Evolutionary conservation across 148 eudicot genomes (phyloP), one percentile per base, ranked within the genome.

Genomic region (Arbutus unedo): DNA sequence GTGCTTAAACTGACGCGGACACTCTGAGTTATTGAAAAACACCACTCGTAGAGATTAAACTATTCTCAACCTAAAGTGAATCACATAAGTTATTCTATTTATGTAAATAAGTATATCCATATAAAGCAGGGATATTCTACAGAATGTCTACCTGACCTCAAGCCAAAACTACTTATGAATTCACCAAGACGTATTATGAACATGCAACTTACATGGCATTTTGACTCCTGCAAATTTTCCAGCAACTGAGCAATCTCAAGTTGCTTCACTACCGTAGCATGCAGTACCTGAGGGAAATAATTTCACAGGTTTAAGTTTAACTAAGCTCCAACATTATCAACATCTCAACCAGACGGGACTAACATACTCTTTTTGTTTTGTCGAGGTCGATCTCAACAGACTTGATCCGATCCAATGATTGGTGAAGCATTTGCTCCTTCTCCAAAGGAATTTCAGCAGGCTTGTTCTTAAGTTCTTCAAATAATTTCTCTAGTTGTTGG

Each of bases 371-470:
- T 83, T 92, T 93, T 55, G 97, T 93, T 80, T 87, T 88, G 56
- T 91, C 92, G 19, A 93, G 97, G 82, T 93, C 97, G 76, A 71
- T 77, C 86, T 93, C 97, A 45, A 92, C 90, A 66, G 87, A 90
- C 81, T 91, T 93, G 83, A 93, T 93, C 91, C 95, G 89, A 54
- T 90, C 91, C 87, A 92, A 59, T 51, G 95, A 92, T 84, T 86
- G 87, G 47, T 88, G 89, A 82, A 93, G 88, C 91, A 92, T 89
- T 78, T 85, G 89, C 44, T 93, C 95, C 85, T 91, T 93, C 84
- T 90, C 95, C 62, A 55, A 71, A 47, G 97, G 95, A 67, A 93
- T 90, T 77, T 88, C 88, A 23, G 89, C 84, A 82, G 92, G 92
- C 83, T 88, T 93, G 45, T 82, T 86, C 38, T 85, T 87, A 62